Evolutionary conservation across 2,329 filamentous ascomycete genomes (phyloP), one percentile per base, ranked within the genome.

Genomic region (Penicillium hordei): DNA sequence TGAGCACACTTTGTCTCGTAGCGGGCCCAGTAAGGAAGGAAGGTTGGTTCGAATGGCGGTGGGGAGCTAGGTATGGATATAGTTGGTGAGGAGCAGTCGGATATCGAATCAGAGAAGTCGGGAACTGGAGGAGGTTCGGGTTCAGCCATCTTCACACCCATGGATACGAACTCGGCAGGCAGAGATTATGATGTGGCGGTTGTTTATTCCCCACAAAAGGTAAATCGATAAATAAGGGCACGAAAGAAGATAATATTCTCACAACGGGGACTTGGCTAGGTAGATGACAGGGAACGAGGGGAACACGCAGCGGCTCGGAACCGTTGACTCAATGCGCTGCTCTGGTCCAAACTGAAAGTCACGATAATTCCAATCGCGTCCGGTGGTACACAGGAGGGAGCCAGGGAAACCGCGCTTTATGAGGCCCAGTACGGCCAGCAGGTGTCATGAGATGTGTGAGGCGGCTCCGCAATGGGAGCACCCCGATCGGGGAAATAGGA

Each of bases 21-120:
- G 52, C 70, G 69, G 46, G 75, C 73, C 75, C 75, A 78, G 57
- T 72, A 75, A 25, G 75, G 75, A 40, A 71, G 58, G 52, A 75
- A 71, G 19, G 63, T 61, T 29, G 61, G 27, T 33, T 70, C 65
- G 58, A 58, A 55, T 49, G 33, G 54, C 48, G 43, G 17, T 23
- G 31, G 27, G 12, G 46, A 33, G 46, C 21, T 34, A 19, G 21
- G 19, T 15, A 29, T n/a, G 33, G 40, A 46, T 27, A 25, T 19
- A 17, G 65, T 52, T 17, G 39, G 52, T n/a, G 52, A 43, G 31
- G 56, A 48, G 40, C 45, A 48, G 12, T 57, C 52, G 52, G 48
- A 42, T 40, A 59, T 59, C 27, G 59, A 50, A 44, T 60, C 48
- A 48, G 58, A 63, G 54, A 46, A 55, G 34, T 55, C 36, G 58